Evolutionary conservation across 108 stramenopile genomes (phyloP).

Genomic region (Chaetoceros tenuissimus): DNA sequence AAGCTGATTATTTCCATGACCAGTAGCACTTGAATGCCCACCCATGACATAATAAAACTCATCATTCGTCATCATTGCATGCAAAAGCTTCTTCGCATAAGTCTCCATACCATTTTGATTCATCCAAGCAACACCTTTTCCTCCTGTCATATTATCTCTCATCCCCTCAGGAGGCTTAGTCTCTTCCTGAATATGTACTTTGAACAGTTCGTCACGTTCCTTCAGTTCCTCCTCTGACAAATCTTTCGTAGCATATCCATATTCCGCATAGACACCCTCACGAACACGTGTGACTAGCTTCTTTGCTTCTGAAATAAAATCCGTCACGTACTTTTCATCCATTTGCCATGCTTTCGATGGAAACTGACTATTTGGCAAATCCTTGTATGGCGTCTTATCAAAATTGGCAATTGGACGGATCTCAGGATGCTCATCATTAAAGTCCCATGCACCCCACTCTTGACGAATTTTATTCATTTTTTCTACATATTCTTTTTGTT

Average conservation of each 20-base stretch:
- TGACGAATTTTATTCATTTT: conserved; percentile 23
- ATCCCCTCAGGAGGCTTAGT: neutral
- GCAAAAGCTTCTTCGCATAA: conserved; percentile 42
- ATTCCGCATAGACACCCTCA: conserved; percentile 60
- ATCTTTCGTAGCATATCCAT: conserved; percentile 20
- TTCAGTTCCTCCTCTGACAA: neutral
- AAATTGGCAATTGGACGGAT: neutral
- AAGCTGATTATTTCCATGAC: conserved; percentile 68
- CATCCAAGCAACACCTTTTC: conserved; percentile 3
- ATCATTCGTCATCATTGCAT: conserved; percentile 81
- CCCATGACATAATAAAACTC: conserved; percentile 49
- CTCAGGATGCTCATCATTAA: conserved; percentile 1
- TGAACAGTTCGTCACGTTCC: neutral
- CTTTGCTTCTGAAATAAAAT: conserved; percentile 53
- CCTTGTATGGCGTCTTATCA: neutral
- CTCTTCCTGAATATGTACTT: neutral
- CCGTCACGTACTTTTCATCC: conserved; percentile 41
- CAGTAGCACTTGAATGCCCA: conserved; percentile 47
- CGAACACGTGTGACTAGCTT: conserved; percentile 50
- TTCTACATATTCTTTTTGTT: conserved; percentile 6
- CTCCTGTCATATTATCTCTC: too few species aligned
- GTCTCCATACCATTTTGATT: conserved; percentile 16
- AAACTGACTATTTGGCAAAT: conserved; percentile 9
- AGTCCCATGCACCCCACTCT: conserved; percentile 16
- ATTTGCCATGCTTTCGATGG: conserved; percentile 56